phyloP scores from a whole-genome alignment of 2,329 filamentous ascomycete genomes.

The Fusarium sp. region DNA sequence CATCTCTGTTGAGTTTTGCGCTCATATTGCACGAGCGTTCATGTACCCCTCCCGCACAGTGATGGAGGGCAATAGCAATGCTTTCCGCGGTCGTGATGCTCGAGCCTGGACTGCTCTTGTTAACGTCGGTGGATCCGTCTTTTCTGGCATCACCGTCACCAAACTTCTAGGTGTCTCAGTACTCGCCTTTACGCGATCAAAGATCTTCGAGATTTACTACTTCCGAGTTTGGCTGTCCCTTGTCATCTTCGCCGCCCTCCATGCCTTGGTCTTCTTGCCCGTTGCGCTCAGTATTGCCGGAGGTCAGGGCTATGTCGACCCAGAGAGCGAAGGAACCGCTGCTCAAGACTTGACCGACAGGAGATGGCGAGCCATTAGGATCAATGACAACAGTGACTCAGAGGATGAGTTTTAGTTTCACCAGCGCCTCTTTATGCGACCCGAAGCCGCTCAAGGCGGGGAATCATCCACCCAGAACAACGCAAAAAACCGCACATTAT shows the following conservation, averaged over 20 bases:
- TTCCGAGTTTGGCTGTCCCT: conserved; percentile 96
- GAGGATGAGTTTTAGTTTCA: conserved; percentile 70
- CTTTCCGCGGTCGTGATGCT: conserved; percentile 85
- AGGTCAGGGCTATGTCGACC: conserved; percentile 88
- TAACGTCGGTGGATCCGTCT: conserved; percentile 94
- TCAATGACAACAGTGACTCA: conserved; percentile 81
- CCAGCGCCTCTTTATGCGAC: conserved; percentile 11
- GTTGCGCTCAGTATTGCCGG: conserved; percentile 89
- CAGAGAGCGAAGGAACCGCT: conserved; percentile 86
- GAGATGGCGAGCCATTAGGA: conserved; percentile 80
- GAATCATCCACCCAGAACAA: background rate
- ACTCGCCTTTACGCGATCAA: conserved; percentile 92
- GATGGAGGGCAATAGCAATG: conserved; percentile 80
- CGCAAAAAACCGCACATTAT: background rate
- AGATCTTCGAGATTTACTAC: conserved; percentile 99
- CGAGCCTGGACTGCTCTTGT: conserved; percentile 93
- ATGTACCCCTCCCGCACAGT: conserved; percentile 89
- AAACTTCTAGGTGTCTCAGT: conserved; percentile 94
- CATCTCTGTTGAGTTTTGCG: conserved; percentile 97
- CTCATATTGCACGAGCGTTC: conserved; percentile 95
- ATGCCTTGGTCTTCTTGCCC: conserved; percentile 91
- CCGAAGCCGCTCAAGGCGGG: background rate
- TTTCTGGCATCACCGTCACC: conserved; percentile 95
- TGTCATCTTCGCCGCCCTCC: conserved; percentile 87
- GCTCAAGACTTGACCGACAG: conserved; percentile 89